Conservation (phyloP, 495 filamentous ascomycete species). For the Penicillium bialowiezense region DNA sequence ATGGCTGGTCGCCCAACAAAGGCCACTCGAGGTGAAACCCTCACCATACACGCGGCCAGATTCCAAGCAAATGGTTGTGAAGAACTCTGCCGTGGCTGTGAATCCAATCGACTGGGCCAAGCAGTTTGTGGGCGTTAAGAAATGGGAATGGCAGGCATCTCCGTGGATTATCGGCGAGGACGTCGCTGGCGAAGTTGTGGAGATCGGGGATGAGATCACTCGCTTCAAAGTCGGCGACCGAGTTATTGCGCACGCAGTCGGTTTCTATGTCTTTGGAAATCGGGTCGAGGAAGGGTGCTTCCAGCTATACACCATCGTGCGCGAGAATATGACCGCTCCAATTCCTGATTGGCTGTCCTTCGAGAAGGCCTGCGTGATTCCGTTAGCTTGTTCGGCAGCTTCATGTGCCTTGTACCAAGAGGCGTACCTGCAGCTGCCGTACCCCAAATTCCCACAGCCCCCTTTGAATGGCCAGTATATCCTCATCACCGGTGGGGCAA, state of each 20-base stretch:
- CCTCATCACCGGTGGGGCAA: constrained; percentile 56
- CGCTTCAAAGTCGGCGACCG: not conserved
- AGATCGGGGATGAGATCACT: not conserved
- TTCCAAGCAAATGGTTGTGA: constrained; percentile 31
- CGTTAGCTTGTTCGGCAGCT: constrained; percentile 7
- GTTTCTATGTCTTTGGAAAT: not conserved
- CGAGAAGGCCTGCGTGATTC: constrained; percentile 22
- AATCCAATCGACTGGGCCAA: constrained; percentile 46
- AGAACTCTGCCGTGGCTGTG: constrained; percentile 40
- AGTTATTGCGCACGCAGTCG: not conserved
- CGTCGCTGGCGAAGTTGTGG: not conserved
- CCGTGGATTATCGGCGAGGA: not conserved
- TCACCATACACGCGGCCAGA: constrained; percentile 3
- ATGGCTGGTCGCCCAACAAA: not conserved
- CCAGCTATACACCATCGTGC: constrained; percentile 36
- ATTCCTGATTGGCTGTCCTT: constrained; percentile 27
- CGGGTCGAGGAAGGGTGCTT: constrained; percentile 14
- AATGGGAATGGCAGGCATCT: not conserved
- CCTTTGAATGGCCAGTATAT: not conserved
- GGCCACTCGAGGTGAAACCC: not conserved
- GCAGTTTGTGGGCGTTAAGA: not conserved
- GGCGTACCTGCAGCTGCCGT: not conserved
- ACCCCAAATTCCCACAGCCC: not conserved
- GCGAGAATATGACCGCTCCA: constrained; percentile 16
- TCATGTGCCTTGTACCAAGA: constrained; percentile 20